Percentiles rank a stretch among this genome's conserved stretches.
Conservation (phyloP, 1,139 yeast species). For the Debaryomyces sp. region DNA sequence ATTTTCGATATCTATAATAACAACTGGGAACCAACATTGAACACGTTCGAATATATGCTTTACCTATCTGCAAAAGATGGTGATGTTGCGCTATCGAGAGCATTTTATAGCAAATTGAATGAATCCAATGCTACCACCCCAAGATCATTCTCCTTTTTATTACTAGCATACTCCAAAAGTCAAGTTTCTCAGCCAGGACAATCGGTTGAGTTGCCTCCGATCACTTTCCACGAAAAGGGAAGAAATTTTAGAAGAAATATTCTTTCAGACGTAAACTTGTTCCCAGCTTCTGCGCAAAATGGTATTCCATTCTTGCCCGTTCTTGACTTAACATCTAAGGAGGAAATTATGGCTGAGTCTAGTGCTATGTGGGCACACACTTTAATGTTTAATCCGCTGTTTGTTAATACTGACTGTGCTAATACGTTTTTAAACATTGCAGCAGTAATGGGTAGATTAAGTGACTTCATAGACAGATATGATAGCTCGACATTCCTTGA, state of each 20-base stretch:
- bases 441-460: conserved; percentile 45
- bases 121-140: conserved; percentile 39
- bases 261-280: conserved; percentile 24
- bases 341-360: conserved; percentile 69
- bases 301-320: conserved; percentile 73
- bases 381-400: conserved; percentile 40
- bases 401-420: conserved; percentile 45
- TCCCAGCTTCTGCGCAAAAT: conserved; percentile 22
- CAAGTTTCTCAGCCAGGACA: conserved; percentile 14
- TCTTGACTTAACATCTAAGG: conserved; percentile 36
- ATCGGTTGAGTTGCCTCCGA: conserved; percentile 34
- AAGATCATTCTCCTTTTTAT: conserved; percentile 53
- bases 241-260: conserved; percentile 48
- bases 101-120: conserved; percentile 62
- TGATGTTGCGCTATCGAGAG: conserved; percentile 74
- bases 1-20: conserved; percentile 65
- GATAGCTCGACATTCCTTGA: conserved; percentile 50
- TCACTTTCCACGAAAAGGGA: conserved; percentile 49
- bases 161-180: conserved; percentile 58
- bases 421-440: conserved; percentile 60
- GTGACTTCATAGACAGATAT: conserved; percentile 56
- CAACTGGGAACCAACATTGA: conserved; percentile 51
- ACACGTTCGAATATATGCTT: conserved; percentile 68
- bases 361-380: conserved; percentile 73
- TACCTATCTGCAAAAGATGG: conserved; percentile 78